phyloP scores from a whole-genome alignment of 2,329 filamentous ascomycete species.

The Neofusicoccum sp. region DNA sequence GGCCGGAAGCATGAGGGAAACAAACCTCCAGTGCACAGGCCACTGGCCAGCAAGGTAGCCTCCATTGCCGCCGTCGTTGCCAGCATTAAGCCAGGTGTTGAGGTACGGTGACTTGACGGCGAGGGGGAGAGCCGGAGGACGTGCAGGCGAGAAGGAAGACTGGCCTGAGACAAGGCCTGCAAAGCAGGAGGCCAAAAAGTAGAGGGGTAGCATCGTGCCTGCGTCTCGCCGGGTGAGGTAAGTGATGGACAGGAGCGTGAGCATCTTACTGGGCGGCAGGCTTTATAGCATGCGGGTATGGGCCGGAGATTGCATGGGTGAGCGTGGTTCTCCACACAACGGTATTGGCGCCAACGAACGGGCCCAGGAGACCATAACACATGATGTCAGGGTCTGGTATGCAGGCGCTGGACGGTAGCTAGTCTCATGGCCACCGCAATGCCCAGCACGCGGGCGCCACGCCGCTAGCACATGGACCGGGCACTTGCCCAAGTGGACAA shows the following conservation, averaged over 20 bases:
- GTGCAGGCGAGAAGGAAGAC: slow-evolving; percentile 65
- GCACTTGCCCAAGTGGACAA: slow-evolving; percentile 1
- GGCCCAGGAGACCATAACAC: slow-evolving; percentile 21
- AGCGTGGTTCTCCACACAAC: slow-evolving; percentile 16
- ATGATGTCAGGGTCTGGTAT: slow-evolving; percentile 22
- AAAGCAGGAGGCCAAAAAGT: slow-evolving; percentile 11
- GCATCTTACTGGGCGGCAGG: slow-evolving; percentile 1
- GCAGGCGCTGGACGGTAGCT: slow-evolving; percentile 3
- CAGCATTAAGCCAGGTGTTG: slow-evolving; percentile 64
- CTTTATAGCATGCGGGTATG: slow-evolving; percentile 15
- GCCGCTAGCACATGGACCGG: slow-evolving; percentile 19
- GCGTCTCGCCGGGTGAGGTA: slow-evolving; percentile 16
- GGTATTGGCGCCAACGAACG: slow-evolving; percentile 15
- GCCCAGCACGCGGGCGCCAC: slow-evolving; percentile 12
- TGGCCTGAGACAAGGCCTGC: slow-evolving; percentile 43
- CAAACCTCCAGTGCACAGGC: slow-evolving; percentile 68
- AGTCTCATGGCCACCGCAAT: slow-evolving; percentile 22
- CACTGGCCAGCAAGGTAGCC: slow-evolving; percentile 70
- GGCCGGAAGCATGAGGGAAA: not conserved
- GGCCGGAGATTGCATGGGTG: slow-evolving; percentile 15
- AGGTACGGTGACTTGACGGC: slow-evolving; percentile 77
- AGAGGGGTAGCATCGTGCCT: slow-evolving; percentile 19
- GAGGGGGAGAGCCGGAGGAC: slow-evolving; percentile 70
- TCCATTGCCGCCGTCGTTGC: slow-evolving; percentile 63
- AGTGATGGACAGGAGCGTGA: slow-evolving; percentile 5